phyloP scores from a whole-genome alignment of 2,329 filamentous ascomycete genomes.

The Dothistroma pini region DNA sequence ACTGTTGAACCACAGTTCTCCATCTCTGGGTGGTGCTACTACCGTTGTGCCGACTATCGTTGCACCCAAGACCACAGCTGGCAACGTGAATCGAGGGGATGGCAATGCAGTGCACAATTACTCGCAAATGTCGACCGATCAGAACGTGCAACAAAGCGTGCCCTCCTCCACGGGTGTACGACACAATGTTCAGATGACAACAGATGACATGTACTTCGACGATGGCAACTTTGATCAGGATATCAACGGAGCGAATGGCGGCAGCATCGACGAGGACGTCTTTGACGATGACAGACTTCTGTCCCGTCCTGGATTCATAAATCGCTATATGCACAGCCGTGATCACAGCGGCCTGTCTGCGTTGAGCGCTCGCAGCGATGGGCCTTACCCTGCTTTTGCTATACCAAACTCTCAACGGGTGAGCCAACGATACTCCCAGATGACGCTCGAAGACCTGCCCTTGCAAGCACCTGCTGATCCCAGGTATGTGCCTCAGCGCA shows the following conservation, averaged over 20 bases:
- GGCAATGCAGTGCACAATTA: not conserved
- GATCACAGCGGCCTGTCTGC: conserved; percentile 22
- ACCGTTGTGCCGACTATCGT: conserved; percentile 1
- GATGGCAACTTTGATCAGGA: conserved; percentile 36
- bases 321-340: conserved; percentile 20
- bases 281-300: conserved; percentile 33
- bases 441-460: conserved; percentile 33
- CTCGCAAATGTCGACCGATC: not conserved
- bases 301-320: conserved; percentile 17
- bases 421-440: conserved; percentile 25
- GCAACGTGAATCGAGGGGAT: not conserved
- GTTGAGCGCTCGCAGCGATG: conserved; percentile 23
- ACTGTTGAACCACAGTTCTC: not conserved
- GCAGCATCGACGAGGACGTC: conserved; percentile 35
- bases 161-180: not conserved
- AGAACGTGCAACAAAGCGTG: not conserved
- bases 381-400: conserved; percentile 34
- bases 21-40: not conserved
- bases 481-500: conserved; percentile 32
- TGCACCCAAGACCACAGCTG: not conserved
- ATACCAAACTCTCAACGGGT: conserved; percentile 27
- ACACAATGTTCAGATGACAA: not conserved
- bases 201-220: conserved; percentile 38
- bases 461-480: conserved; percentile 27
- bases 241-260: conserved; percentile 17